Evolutionary conservation across 177 flowering plant species (phyloP).

Genomic region (Vitis hybrid): DNA sequence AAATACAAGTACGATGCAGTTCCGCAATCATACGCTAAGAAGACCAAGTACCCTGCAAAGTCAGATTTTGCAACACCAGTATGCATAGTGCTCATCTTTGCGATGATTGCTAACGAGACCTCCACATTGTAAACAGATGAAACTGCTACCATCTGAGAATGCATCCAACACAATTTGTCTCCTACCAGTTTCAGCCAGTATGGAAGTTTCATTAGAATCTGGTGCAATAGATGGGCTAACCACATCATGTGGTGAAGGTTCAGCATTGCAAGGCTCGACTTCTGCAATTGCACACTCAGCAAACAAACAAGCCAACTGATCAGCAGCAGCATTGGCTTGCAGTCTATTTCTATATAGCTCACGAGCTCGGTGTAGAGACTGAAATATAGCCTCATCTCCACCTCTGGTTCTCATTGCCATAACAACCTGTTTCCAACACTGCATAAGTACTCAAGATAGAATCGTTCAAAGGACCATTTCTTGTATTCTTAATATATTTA

Average conservation of each 20-base stretch:
- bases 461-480: too few species aligned
- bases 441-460: neutral
- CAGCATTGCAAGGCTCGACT: constrained; percentile 54
- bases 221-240: constrained; percentile 23
- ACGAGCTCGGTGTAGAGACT: constrained; percentile 71
- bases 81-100: constrained; percentile 82
- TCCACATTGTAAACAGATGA: constrained; percentile 89
- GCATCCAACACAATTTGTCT: constrained; percentile 83
- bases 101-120: constrained; percentile 90
- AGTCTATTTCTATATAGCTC: constrained; percentile 64
- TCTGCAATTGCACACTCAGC: constrained; percentile 96
- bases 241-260: constrained; percentile 16
- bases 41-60: neutral
- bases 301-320: constrained; percentile 85
- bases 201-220: constrained; percentile 54
- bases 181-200: constrained; percentile 83
- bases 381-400: constrained; percentile 74
- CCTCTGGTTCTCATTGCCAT: constrained; percentile 70
- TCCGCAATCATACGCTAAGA: neutral
- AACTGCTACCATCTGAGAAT: constrained; percentile 92
- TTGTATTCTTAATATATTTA: too few species aligned
- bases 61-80: constrained; percentile 68
- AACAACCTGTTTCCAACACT: constrained; percentile 56
- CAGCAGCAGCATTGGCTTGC: constrained; percentile 61
- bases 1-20: neutral